Evolutionary conservation across 2,329 filamentous ascomycete genomes (phyloP).

Genomic region (Alternaria sp.): DNA sequence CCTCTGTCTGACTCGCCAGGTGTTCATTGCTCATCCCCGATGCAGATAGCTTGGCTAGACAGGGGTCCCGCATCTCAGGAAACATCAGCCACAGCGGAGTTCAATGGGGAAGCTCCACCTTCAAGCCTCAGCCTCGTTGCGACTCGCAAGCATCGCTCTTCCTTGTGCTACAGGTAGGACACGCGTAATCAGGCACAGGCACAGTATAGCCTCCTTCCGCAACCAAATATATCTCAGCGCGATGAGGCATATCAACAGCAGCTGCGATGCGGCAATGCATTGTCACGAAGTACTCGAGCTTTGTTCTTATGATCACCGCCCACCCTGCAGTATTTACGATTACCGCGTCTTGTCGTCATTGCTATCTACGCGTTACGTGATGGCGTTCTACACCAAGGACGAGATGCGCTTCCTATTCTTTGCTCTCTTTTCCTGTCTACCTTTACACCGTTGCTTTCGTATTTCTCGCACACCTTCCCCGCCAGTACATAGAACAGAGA

Average conservation of each 20-base stretch:
- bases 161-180: background rate
- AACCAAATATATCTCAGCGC: background rate
- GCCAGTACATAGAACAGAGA: constrained; percentile 1
- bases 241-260: background rate
- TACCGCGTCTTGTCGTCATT: constrained; percentile 35
- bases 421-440: constrained; percentile 35
- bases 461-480: constrained; percentile 9
- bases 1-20: constrained; percentile 25
- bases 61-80: constrained; percentile 20
- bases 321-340: constrained; percentile 21
- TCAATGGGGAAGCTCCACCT: constrained; percentile 16
- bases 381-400: constrained; percentile 27
- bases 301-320: constrained; percentile 13
- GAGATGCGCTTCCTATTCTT: constrained; percentile 35
- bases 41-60: constrained; percentile 18
- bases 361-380: constrained; percentile 16
- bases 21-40: constrained; percentile 31
- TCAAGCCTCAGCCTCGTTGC: constrained; percentile 15
- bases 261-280: background rate
- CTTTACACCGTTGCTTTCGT: constrained; percentile 28
- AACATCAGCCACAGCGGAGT: constrained; percentile 20
- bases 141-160: constrained; percentile 4
- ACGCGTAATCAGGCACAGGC: constrained; percentile 1
- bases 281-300: background rate
- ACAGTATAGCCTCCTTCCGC: constrained; percentile 7